phyloP scores from a whole-genome alignment of 2,329 filamentous ascomycete species.

The Neophaeococcomyces mojaviensis region DNA sequence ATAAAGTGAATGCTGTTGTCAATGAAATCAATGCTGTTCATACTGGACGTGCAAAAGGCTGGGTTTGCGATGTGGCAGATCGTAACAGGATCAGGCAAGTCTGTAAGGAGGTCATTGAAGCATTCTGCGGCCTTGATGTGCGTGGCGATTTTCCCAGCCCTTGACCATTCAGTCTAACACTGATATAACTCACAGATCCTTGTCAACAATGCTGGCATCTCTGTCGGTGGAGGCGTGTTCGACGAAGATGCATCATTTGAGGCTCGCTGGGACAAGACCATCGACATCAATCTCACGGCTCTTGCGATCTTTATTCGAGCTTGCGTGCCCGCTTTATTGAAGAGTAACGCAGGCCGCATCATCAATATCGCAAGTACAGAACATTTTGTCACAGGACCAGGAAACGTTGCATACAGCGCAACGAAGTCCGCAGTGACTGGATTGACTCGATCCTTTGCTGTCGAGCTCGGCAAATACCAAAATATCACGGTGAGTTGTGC shows the following conservation, averaged over 20 bases:
- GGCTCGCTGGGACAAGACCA: slow-evolving; percentile 1
- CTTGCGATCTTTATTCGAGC: slow-evolving; percentile 3
- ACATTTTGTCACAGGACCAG: slow-evolving; percentile 1
- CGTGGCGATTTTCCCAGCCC: too few relatives aligned
- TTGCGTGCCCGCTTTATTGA: slow-evolving; percentile 1
- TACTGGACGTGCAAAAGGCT: neutral
- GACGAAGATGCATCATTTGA: slow-evolving; percentile 3
- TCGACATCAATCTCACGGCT: slow-evolving; percentile 1
- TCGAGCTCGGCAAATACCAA: slow-evolving; percentile 3
- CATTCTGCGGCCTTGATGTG: slow-evolving; percentile 1
- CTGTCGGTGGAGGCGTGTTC: slow-evolving; percentile 1
- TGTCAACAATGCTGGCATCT: too few relatives aligned
- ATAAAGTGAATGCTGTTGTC: neutral
- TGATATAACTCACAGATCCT: too few relatives aligned
- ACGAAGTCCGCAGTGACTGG: slow-evolving; percentile 1
- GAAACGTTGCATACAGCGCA: neutral
- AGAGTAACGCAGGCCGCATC: slow-evolving; percentile 2
- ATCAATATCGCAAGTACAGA: slow-evolving; percentile 3
- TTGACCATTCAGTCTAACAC: too few relatives aligned
- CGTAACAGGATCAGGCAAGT: neutral
- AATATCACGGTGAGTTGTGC: neutral
- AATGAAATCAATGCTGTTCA: slow-evolving; percentile 1
- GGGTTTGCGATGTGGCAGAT: slow-evolving; percentile 1
- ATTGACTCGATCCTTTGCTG: neutral
- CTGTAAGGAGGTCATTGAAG: neutral